Evolutionary conservation across 192 early-diverging fungal genomes (phyloP).

Genomic region (Coemansia sp.): DNA sequence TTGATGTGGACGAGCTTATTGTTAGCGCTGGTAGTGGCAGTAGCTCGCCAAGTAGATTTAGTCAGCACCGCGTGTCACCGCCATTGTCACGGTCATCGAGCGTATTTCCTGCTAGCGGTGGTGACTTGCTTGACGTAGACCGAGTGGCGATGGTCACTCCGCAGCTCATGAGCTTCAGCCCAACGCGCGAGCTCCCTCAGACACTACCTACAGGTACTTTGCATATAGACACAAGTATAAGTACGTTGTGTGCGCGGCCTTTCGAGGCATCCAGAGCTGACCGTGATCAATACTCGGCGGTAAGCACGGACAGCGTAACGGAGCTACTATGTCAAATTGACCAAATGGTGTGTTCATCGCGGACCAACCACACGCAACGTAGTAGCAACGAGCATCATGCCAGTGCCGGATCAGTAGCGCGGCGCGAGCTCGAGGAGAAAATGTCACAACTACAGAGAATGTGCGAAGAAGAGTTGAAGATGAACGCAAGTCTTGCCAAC

Average conservation of each 20-base stretch:
- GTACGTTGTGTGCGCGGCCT: not conserved
- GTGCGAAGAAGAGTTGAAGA: conserved; percentile 19
- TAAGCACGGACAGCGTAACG: conserved; percentile 36
- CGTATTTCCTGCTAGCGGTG: not conserved
- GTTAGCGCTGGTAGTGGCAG: not conserved
- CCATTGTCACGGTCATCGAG: conserved; percentile 19
- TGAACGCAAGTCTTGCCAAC: conserved; percentile 20
- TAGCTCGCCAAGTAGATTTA: not conserved
- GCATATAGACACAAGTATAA: conserved; percentile 8
- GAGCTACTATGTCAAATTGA: conserved; percentile 45
- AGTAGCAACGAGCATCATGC: conserved; percentile 4
- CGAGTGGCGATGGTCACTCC: conserved; percentile 6
- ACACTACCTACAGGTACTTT: not conserved
- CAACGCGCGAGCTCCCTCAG: not conserved
- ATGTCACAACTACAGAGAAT: conserved; percentile 22
- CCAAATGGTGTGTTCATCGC: conserved; percentile 15
- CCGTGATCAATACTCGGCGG: conserved; percentile 8
- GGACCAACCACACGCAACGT: not conserved
- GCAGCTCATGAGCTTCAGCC: conserved; percentile 11
- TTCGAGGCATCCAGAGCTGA: not conserved
- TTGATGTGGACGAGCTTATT: conserved; percentile 30
- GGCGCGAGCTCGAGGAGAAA: conserved; percentile 24
- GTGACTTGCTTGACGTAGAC: conserved; percentile 4
- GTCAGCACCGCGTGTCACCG: conserved; percentile 11
- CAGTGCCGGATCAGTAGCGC: conserved; percentile 7